Evolutionary conservation across 768 basidiomycete genomes (phyloP).

Genomic region (Serpula lacrymans): DNA sequence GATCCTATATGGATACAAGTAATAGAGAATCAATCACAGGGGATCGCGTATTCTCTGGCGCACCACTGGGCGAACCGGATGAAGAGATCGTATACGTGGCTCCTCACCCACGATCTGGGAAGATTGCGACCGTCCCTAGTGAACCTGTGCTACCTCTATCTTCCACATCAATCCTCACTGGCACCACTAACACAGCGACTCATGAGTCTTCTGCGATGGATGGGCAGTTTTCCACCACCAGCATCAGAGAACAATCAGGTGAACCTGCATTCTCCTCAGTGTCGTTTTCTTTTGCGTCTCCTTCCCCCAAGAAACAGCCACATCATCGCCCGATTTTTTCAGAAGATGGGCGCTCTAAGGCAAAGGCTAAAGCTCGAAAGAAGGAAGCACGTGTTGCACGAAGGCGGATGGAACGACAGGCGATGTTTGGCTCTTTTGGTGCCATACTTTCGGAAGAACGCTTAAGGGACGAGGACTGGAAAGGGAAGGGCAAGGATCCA

Average conservation of each 20-base stretch:
- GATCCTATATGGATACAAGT: neutral
- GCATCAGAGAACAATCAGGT: neutral
- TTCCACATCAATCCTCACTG: conserved; percentile 23
- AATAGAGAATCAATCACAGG: conserved; percentile 14
- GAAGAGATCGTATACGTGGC: conserved; percentile 78
- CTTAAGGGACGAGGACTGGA: conserved; percentile 33
- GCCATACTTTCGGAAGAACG: conserved; percentile 54
- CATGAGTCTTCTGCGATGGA: neutral
- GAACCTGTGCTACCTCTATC: conserved; percentile 16
- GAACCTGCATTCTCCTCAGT: conserved; percentile 26
- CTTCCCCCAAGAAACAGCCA: conserved; percentile 12
- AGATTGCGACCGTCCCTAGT: conserved; percentile 11
- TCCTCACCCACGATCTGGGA: conserved; percentile 54
- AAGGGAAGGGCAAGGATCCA: conserved; percentile 32
- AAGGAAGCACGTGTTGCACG: conserved; percentile 9
- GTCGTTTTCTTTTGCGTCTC: conserved; percentile 13
- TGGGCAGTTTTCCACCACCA: neutral
- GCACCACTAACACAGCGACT: conserved; percentile 1
- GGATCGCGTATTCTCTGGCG: conserved; percentile 10
- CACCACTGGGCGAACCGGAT: conserved; percentile 43
- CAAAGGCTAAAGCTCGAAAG: conserved; percentile 20
- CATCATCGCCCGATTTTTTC: conserved; percentile 31
- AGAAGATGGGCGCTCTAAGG: conserved; percentile 17
- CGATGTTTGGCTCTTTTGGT: conserved; percentile 46
- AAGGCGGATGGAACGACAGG: conserved; percentile 20